Conservation (phyloP, 768 basidiomycete genomes). For the Calocybe gangraenosa region DNA sequence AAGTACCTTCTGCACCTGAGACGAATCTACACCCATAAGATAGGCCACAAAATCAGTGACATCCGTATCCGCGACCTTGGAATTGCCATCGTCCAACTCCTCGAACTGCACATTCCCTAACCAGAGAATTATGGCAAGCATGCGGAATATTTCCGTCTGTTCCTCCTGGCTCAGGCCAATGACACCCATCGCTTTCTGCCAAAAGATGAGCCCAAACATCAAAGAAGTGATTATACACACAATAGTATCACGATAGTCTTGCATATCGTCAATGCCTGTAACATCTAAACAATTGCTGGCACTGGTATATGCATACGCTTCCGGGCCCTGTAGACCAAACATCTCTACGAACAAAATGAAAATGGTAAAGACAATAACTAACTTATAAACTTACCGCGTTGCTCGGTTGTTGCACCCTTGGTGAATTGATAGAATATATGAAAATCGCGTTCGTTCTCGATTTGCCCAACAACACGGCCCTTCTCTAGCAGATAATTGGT, state of each 20-base stretch:
- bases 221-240: constrained; percentile 38
- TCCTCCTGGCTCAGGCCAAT: constrained; percentile 86
- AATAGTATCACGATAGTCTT: constrained; percentile 86
- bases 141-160: constrained; percentile 89
- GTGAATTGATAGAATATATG: constrained; percentile 99
- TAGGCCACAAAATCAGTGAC: constrained; percentile 97
- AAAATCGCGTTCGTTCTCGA: constrained; percentile 94
- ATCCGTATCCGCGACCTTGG: constrained; percentile 70
- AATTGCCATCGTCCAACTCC: constrained; percentile 89
- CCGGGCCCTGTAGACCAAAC: constrained; percentile 94
- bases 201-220: constrained; percentile 5
- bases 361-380: constrained; percentile 11
- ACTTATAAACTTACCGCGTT: constrained; percentile 62
- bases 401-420: constrained; percentile 85
- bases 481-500: constrained; percentile 99
- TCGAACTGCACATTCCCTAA: constrained; percentile 91
- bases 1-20: constrained; percentile 81
- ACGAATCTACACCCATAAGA: constrained; percentile 82
- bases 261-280: constrained; percentile 81
- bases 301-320: constrained; percentile 92
- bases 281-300: constrained; percentile 91
- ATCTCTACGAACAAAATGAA: constrained; percentile 52
- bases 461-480: constrained; percentile 93
- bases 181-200: constrained; percentile 86
- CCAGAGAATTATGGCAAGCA: constrained; percentile 91